Evolutionary conservation across 331 rosid species (phyloP).

Genomic region (Malus hybrid): DNA sequence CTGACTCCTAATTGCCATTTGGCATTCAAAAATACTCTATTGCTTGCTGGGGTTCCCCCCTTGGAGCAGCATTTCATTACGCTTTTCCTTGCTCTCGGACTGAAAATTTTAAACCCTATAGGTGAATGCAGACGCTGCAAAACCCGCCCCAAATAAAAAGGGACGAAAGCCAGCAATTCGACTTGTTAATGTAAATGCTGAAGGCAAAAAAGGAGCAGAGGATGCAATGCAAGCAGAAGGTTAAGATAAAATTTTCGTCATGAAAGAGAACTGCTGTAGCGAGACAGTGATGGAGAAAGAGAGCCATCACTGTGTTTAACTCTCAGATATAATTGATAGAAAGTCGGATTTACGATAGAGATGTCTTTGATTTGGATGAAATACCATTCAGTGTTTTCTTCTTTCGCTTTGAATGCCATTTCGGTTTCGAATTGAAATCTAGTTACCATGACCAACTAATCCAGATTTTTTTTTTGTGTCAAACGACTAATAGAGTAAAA

Average conservation of each 20-base stretch:
- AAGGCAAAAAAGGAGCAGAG: conserved; percentile 7
- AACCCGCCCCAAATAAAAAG: conserved; percentile 37
- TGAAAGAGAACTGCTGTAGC: neutral
- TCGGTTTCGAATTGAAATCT: too few species aligned
- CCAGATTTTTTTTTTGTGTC: too few species aligned
- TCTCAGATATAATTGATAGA: too few species aligned
- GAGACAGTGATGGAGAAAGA: neutral
- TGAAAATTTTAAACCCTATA: conserved; percentile 18
- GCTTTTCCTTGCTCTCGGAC: conserved; percentile 16
- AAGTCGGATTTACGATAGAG: neutral
- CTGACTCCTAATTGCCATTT: neutral
- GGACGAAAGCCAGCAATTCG: conserved; percentile 36
- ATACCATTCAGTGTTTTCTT: neutral
- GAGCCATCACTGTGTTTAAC: neutral
- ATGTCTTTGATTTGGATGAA: neutral
- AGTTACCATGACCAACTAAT: too few species aligned
- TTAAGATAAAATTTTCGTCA: neutral
- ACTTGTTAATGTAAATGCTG: conserved; percentile 30
- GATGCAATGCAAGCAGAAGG: conserved; percentile 5
- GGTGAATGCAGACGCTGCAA: conserved; percentile 30
- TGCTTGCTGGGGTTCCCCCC: neutral
- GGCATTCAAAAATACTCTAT: neutral
- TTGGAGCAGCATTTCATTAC: neutral
- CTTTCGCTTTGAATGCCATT: neutral
- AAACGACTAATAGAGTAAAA: too few species aligned